Conservation (phyloP, 225 moss, liverwort and hornwort species). For the Antitrichia curtipendula region DNA sequence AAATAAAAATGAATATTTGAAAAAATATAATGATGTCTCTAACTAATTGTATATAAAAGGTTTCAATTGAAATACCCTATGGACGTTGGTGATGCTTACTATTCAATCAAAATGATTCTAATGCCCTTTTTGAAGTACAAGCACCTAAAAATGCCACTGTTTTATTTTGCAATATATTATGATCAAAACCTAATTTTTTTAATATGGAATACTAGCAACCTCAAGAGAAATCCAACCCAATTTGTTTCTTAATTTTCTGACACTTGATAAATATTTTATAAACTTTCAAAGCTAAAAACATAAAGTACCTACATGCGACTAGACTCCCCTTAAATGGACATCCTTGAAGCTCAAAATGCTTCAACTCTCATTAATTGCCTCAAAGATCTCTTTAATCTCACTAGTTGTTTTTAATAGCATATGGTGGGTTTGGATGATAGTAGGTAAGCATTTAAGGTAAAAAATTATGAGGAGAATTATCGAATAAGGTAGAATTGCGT, state of each 20-base stretch:
- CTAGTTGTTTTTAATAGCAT: neutral
- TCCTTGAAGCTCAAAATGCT: neutral
- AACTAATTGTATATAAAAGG: neutral
- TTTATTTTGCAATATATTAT: neutral
- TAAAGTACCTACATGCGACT: neutral
- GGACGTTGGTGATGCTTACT: neutral
- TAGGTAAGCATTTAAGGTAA: neutral
- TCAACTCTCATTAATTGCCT: neutral
- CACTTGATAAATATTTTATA: fast-evolving
- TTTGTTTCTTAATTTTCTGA: neutral
- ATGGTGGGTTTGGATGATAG: neutral
- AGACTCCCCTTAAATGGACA: fast-evolving
- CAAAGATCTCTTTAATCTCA: neutral
- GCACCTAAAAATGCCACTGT: neutral
- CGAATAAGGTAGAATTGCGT: too few species aligned
- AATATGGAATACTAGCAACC: neutral
- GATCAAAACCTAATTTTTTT: neutral
- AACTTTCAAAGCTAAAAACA: neutral
- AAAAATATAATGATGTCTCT: neutral
- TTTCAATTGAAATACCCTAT: neutral
- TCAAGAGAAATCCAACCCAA: neutral
- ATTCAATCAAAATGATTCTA: neutral
- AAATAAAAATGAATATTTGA: neutral
- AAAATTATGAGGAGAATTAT: too few species aligned
- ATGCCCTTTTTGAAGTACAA: neutral